Evolutionary conservation across 768 basidiomycete genomes (phyloP).

Genomic region (Hypsizygus marmoreus): DNA sequence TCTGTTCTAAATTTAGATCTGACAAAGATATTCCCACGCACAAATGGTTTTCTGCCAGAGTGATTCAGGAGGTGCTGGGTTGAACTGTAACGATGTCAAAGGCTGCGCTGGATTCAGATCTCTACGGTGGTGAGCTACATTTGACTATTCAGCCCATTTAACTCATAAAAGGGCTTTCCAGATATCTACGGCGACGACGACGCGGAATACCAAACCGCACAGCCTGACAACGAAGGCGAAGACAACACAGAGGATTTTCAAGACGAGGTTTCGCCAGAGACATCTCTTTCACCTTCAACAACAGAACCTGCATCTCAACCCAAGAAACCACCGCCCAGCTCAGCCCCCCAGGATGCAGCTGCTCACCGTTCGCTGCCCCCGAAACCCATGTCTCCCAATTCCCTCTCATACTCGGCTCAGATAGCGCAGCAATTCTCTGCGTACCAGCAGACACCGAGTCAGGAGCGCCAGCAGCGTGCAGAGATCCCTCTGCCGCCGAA

Average conservation of each 20-base stretch:
- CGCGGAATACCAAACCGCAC: conserved; percentile 36
- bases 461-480: conserved; percentile 55
- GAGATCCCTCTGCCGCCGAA: conserved; percentile 26
- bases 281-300: conserved; percentile 9
- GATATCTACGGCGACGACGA: conserved; percentile 60
- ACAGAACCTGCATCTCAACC: conserved; percentile 4
- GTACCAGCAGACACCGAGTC: conserved; percentile 66
- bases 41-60: too few species aligned
- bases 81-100: conserved; percentile 8
- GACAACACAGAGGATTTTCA: conserved; percentile 28
- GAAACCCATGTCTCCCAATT: conserved; percentile 29
- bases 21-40: too few species aligned
- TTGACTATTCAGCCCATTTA: conserved; percentile 22
- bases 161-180: conserved; percentile 22
- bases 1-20: too few species aligned
- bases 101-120: conserved; percentile 32
- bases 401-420: conserved; percentile 62
- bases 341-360: conserved; percentile 20
- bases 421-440: conserved; percentile 66
- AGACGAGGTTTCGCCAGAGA: conserved; percentile 20
- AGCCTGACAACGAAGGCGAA: conserved; percentile 28
- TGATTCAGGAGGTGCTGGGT: too few species aligned
- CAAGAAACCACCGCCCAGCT: conserved; percentile 16
- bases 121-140: conserved; percentile 34
- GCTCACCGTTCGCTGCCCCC: conserved; percentile 26